A percentile compares a stretch with the other conserved stretches of the same genome.
Evolutionary conservation across 2,329 filamentous ascomycete species (phyloP).

Genomic region (Alternaria metachromatica): DNA sequence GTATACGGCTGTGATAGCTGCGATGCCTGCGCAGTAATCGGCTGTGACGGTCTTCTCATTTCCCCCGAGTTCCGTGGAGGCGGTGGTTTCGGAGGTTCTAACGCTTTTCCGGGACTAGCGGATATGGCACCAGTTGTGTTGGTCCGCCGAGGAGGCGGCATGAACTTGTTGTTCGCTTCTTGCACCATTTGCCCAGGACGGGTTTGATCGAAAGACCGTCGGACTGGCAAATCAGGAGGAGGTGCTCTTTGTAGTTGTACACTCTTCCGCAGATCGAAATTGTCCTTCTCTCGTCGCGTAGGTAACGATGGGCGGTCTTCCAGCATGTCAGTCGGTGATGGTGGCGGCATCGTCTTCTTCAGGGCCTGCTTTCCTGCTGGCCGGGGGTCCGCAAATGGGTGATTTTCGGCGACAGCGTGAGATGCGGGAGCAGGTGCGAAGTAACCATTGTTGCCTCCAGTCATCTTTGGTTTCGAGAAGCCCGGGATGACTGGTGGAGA

Average conservation of each 20-base stretch:
- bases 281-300: constrained; percentile 49
- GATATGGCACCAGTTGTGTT: constrained; percentile 30
- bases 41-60: constrained; percentile 34
- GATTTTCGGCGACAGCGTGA: constrained; percentile 37
- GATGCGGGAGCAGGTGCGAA: constrained; percentile 43
- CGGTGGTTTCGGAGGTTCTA: constrained; percentile 43
- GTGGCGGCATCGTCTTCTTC: constrained; percentile 24
- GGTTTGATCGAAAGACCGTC: constrained; percentile 45
- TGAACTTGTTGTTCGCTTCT: constrained; percentile 38
- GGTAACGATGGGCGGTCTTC: constrained; percentile 60
- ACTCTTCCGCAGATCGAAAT: constrained; percentile 44
- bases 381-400: constrained; percentile 30
- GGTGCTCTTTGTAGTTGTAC: constrained; percentile 39
- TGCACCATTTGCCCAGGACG: constrained; percentile 32
- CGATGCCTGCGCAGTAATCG: constrained; percentile 19
- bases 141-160: constrained; percentile 45
- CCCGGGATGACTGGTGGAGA: constrained; percentile 32
- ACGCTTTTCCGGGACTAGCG: constrained; percentile 23
- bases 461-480: constrained; percentile 32
- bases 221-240: constrained; percentile 43
- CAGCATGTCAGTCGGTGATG: constrained; percentile 36
- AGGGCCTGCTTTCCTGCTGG: constrained; percentile 19
- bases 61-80: constrained; percentile 46
- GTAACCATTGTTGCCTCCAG: constrained; percentile 36
- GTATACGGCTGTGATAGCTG: constrained; percentile 34